Conservation (phyloP, 2,329 filamentous ascomycete genomes). For the Neurospora crassa region DNA sequence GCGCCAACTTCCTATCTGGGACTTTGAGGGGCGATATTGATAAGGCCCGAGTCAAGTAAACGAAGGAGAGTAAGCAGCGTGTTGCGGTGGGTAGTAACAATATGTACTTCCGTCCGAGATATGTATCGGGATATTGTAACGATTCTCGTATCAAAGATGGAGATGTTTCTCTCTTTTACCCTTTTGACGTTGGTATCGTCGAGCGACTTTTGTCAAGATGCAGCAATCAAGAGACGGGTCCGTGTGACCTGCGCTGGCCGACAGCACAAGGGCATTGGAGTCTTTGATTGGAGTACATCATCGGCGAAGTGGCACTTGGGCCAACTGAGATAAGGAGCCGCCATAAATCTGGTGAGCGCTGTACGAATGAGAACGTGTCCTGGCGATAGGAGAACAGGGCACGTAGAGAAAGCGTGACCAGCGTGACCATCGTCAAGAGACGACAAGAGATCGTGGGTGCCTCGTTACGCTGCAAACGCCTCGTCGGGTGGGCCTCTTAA, state of each 20-base stretch:
- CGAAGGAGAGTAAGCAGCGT: not conserved
- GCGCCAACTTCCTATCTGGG: not conserved
- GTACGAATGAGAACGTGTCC: not conserved
- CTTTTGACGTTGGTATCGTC: not conserved
- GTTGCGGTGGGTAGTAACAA: not conserved
- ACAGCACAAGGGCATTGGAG: not conserved
- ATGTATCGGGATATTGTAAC: not conserved
- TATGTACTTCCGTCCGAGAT: not conserved
- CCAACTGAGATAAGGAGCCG: not conserved
- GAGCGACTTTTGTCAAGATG: not conserved
- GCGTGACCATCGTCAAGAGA: not conserved
- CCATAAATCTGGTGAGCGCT: not conserved
- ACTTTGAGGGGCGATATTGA: not conserved
- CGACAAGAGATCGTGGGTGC: not conserved
- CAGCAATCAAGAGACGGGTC: not conserved
- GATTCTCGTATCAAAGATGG: not conserved
- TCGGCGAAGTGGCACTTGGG: not conserved
- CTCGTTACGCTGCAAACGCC: not conserved
- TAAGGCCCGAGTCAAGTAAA: not conserved
- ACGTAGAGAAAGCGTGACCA: not conserved
- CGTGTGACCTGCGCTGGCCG: not conserved
- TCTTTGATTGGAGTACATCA: not conserved
- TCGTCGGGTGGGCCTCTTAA: not conserved
- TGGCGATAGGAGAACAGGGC: not conserved
- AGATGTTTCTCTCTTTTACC: too few species aligned